A percentile compares a stretch with the other conserved stretches of the same genome.
Evolutionary conservation across 1,284 basidiomycete species (phyloP).

Genomic region (Coriolopsis trogii): DNA sequence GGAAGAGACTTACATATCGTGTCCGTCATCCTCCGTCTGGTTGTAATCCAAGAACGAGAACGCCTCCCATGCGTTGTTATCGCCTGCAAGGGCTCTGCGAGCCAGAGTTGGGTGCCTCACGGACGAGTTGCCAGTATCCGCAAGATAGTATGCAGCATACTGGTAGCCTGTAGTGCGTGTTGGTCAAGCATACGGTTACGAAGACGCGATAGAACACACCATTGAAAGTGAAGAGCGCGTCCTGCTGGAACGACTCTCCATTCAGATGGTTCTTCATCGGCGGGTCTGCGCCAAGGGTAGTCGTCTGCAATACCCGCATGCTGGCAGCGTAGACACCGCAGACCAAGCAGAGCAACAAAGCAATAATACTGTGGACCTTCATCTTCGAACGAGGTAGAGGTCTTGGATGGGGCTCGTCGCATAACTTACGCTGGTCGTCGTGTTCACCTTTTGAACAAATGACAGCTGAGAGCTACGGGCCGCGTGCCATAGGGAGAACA

Average conservation of each 20-base stretch:
- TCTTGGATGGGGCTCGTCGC: not conserved
- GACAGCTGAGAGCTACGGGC: not conserved
- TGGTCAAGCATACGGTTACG: not conserved
- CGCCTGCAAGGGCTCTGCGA: constrained; percentile 30
- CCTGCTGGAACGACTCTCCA: constrained; percentile 48
- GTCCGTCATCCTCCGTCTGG: constrained; percentile 47
- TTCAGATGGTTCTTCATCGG: constrained; percentile 45
- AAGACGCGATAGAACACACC: constrained; percentile 24
- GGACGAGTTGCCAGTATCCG: constrained; percentile 35
- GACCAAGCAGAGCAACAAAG: not conserved
- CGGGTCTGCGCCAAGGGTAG: constrained; percentile 40
- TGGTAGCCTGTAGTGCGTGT: constrained; percentile 38
- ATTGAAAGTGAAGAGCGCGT: constrained; percentile 41
- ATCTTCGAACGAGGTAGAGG: not conserved
- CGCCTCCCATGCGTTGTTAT: constrained; percentile 36
- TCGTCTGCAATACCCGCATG: constrained; percentile 28
- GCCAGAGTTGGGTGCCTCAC: constrained; percentile 39
- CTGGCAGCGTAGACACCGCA: constrained; percentile 7
- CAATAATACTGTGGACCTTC: not conserved
- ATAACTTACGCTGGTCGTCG: not conserved
- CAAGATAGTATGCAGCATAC: constrained; percentile 42
- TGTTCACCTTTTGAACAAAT: constrained; percentile 8
- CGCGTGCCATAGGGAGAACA: not conserved
- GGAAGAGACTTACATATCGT: constrained; percentile 37
- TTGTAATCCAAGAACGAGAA: constrained; percentile 43